A percentile compares a stretch with the other conserved stretches of the same genome.
These are phyloP conservation scores for Colletotrichum horii DNA, from an alignment of 2,329 filamentous ascomycete species.

Conservation along the genomic window DNA sequence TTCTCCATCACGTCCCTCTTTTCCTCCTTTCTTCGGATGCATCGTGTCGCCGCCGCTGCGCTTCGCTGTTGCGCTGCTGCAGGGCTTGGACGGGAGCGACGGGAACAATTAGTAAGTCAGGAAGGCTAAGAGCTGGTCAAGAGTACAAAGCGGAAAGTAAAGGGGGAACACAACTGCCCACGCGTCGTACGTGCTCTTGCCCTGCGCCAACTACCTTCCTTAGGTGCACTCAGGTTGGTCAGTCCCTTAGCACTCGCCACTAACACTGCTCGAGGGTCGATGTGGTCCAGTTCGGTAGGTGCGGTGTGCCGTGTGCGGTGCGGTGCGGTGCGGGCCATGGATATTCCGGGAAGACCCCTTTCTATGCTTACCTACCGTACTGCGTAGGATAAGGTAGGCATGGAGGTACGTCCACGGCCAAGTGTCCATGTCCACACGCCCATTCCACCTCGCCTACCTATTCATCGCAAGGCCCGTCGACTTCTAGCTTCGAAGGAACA, in stretches of 20 bases:
- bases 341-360: slow-evolving; percentile 8
- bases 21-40: not conserved
- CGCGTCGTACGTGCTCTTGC: not conserved
- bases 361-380: not conserved
- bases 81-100: not conserved
- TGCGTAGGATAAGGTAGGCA: not conserved
- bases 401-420: not conserved
- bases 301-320: no score
- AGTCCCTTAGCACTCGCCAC: not conserved
- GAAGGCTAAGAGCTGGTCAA: not conserved
- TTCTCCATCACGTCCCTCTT: not conserved
- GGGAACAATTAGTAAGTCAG: not conserved
- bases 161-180: not conserved
- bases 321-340: not conserved
- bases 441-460: not conserved
- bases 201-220: not conserved
- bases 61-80: not conserved
- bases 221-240: not conserved
- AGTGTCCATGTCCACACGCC: not conserved
- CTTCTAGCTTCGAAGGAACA: not conserved
- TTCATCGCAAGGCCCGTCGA: not conserved
- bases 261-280: not conserved
- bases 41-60: not conserved
- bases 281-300: not conserved
- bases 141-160: not conserved